A percentile compares a stretch with the other conserved stretches of the same genome.
Evolutionary conservation across 2,329 filamentous ascomycete genomes (phyloP).

Genomic region (Camillea tinctor): DNA sequence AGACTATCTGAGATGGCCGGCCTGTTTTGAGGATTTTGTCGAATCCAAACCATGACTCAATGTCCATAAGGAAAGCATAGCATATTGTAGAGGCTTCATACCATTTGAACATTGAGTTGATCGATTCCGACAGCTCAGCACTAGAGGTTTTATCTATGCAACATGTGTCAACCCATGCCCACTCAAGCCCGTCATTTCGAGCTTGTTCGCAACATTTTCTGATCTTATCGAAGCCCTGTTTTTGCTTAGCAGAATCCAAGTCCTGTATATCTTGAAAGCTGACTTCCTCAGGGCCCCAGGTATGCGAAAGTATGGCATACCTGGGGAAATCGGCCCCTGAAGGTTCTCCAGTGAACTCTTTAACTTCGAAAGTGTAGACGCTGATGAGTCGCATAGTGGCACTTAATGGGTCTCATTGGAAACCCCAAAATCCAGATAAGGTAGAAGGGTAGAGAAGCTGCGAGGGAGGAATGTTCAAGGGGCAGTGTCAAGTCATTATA

Average conservation of each 20-base stretch:
- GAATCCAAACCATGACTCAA: not conserved
- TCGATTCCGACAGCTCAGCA: not conserved
- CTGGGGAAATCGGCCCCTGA: not conserved
- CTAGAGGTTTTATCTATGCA: not conserved
- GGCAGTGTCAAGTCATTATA: too few species aligned
- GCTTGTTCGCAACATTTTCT: not conserved
- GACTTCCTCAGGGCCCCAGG: not conserved
- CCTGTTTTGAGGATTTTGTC: not conserved
- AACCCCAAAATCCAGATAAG: not conserved
- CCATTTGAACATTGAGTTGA: not conserved
- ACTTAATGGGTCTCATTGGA: not conserved
- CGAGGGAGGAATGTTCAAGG: too few species aligned
- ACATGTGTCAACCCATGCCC: not conserved
- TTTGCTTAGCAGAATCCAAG: not conserved
- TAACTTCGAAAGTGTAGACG: not conserved
- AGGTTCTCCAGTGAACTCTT: not conserved
- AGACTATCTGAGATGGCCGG: not conserved
- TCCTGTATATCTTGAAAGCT: not conserved
- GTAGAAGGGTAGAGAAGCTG: not conserved
- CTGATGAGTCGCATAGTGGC: not conserved
- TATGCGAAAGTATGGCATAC: not conserved
- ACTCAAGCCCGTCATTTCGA: not conserved
- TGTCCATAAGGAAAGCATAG: not conserved
- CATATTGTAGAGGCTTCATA: not conserved
- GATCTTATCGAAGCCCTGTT: not conserved